Base-by-base conservation (phyloP, 495 filamentous ascomycete species). In the Podospora comata region DNA sequence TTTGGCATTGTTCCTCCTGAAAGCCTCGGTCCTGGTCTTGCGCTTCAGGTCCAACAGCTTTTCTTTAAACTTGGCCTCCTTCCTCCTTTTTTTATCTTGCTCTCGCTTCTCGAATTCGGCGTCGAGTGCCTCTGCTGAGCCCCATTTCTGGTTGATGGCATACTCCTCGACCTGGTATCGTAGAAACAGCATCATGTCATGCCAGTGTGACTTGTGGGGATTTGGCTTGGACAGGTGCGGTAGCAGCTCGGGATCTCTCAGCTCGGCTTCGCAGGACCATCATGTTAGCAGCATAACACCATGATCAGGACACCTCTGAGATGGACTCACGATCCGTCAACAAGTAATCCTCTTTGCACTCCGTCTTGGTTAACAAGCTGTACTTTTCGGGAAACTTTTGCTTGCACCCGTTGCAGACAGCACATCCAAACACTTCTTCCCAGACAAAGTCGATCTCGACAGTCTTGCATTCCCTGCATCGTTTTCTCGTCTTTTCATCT, bases 121-220 rank as follows among this genome's bases (percentile, higher is more conserved):
- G 75, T 99, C 96, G 34, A 99, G 79, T 28, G 87, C 89, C 71
- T 95, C 93, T 0, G 89, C 74, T 0, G 89, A 91, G 0, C 94
- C 95, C 95, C 95, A 98, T 75, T 91, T 92, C 9, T 83, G 75
- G 0, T 84, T 87, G 72, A 97, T 90, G 1, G 92, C 95, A 74
- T 96, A 97, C 60, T 91, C 91, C 72, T 99, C 95, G 2, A 99
- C 90, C 74, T 99, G 96, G 67, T 88, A 97, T 0, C 96, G 89
- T 9, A 99, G 82, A 75, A 91, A 99, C 0, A 99, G 87, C 91
- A 95, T 95, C 95, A 99, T 98, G 80, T 95, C 92, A 73, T 97
- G 94, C 92, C 92, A 99, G 44, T 93, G 93, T 0, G 89, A 87
- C 75, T 97, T 97, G 76, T 97, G 94, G 20, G 95, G 95, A 74